phyloP scores from a whole-genome alignment of 108 stramenopile genomes.

The Cyclotella cryptica region DNA sequence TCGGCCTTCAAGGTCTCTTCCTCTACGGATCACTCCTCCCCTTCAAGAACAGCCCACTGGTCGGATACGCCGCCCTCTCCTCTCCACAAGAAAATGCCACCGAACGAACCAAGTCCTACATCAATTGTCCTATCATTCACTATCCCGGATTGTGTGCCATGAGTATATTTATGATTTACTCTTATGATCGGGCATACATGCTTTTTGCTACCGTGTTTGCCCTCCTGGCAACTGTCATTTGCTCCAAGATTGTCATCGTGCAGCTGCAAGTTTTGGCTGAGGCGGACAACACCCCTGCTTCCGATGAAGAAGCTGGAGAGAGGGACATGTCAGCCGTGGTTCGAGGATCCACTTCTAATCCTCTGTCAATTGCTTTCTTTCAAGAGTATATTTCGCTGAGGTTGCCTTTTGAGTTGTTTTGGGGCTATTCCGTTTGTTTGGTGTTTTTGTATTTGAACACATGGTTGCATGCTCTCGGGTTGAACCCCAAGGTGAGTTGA shows the following conservation, averaged over 20 bases:
- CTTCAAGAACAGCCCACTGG: slow-evolving; percentile 7
- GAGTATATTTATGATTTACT: slow-evolving; percentile 10
- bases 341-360: slow-evolving; percentile 7
- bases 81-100: background rate
- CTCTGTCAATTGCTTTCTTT: background rate
- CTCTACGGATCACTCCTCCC: slow-evolving; percentile 8
- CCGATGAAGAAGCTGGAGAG: slow-evolving; percentile 1
- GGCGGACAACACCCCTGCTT: background rate
- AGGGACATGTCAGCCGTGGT: background rate
- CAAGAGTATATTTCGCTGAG: slow-evolving; percentile 21
- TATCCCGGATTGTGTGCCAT: slow-evolving; percentile 4
- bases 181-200: slow-evolving; percentile 13
- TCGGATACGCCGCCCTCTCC: slow-evolving; percentile 3
- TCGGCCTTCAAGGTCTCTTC: slow-evolving; percentile 11
- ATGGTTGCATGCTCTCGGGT: slow-evolving; percentile 15
- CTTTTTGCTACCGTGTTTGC: background rate
- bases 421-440: slow-evolving; percentile 13
- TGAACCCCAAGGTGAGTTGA: slow-evolving; percentile 18
- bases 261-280: slow-evolving; percentile 15
- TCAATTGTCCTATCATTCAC: slow-evolving; percentile 14
- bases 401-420: slow-evolving; percentile 36
- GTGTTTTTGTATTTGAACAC: slow-evolving; percentile 19
- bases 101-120: background rate
- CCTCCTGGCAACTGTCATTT: background rate
- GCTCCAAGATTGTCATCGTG: background rate